Base-by-base conservation (phyloP, 2,329 filamentous ascomycete genomes). In the Onygenales sp. region DNA sequence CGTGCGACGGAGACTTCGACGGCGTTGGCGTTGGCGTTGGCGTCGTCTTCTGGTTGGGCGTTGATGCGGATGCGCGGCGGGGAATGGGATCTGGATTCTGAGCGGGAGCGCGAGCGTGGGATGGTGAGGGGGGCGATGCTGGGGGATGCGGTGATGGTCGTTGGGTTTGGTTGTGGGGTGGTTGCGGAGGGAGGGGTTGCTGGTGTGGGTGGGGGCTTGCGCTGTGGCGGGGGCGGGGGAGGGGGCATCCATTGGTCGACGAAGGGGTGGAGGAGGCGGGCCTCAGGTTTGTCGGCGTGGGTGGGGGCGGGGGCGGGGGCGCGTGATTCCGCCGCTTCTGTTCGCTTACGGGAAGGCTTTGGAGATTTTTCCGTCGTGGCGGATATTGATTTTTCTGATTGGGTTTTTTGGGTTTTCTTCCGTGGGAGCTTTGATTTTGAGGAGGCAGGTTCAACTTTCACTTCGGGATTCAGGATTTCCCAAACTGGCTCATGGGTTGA, bases 1-100 rank as follows among this genome's bases (percentile, higher is more conserved):
- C 69, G 61, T 2, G 70, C 70, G 37, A 67, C 62, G 2, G 70
- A 71, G 34, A 73, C 61, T 54, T 71, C 66, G 37, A 70, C 60
- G 55, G 57, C 37, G 56, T 54, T 44, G 39, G 53, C 44, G 34
- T 36, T 32, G 13, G 8, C 34, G 34, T 10, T 42, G 52, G 46
- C 21, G 34, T 46, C 21, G n/a, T 13, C 11, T 27, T 33, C 48
- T 40, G 39, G 31, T 8, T 13, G 37, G 60, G 59, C 0, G 59
- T 61, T 2, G 51, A 46, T 2, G 57, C 43, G 58, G n/a, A 55
- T 40, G 51, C 2, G 56, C 11, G 2, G 57, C 34, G 27, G 57
- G 17, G 11, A 49, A 44, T 10, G 11, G 31, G 14, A 59, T 60
- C 10, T 54, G n/a, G 17, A 27, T 34, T 52, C 39, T 40, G 33